Evolutionary conservation across 257 asterid species (phyloP).

Genomic region (Solanum ossicruentum): DNA sequence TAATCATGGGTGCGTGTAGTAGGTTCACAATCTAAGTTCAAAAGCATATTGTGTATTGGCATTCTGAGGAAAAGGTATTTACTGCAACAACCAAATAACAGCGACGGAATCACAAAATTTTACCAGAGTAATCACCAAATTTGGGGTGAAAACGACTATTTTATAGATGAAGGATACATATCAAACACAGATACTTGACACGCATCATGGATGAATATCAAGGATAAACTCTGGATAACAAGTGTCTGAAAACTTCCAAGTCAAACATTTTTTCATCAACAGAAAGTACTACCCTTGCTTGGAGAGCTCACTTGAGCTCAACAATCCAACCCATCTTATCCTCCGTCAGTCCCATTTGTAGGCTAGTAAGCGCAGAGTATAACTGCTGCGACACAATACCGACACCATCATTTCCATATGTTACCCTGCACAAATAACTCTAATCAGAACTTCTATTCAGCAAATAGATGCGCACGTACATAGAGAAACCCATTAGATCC

Average conservation of each 20-base stretch:
- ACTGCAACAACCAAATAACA: neutral
- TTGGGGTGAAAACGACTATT: neutral
- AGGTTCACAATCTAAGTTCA: neutral
- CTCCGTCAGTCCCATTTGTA: conserved; percentile 83
- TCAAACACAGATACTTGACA: neutral
- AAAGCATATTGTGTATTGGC: neutral
- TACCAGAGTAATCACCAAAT: neutral
- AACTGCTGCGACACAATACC: conserved; percentile 75
- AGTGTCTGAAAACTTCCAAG: neutral
- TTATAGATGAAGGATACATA: neutral
- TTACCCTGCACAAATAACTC: conserved; percentile 35
- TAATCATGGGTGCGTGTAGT: neutral
- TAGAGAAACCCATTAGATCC: neutral
- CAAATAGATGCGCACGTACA: neutral
- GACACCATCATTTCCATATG: conserved; percentile 56
- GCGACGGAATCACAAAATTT: neutral
- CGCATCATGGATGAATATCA: neutral
- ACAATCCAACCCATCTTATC: conserved; percentile 75
- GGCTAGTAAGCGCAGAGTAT: conserved; percentile 69
- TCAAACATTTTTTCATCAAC: neutral
- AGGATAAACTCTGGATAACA: neutral
- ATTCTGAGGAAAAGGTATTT: neutral
- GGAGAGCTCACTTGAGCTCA: conserved; percentile 42
- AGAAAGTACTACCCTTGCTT: neutral
- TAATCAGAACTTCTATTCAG: neutral